Percentiles rank a stretch among this genome's conserved stretches.
Evolutionary conservation across 2,329 filamentous ascomycete genomes (phyloP).

Genomic region (Claviceps maximensis): DNA sequence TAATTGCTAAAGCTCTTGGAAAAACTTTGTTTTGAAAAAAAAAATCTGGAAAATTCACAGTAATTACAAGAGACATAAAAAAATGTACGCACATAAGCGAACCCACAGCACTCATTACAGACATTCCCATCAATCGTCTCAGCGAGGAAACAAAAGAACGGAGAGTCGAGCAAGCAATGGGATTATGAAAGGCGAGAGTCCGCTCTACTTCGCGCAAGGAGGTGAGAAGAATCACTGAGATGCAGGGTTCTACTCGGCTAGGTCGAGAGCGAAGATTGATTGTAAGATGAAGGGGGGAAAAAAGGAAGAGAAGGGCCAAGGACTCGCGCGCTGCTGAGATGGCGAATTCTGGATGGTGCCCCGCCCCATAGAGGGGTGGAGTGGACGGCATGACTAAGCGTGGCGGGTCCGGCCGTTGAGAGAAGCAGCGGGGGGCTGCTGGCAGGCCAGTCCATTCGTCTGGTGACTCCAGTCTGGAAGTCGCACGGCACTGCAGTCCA

Average conservation of each 20-base stretch:
- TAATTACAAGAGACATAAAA: neutral
- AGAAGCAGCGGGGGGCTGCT: too few species aligned
- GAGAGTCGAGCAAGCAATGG: conserved; percentile 30
- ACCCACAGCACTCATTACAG: conserved; percentile 36
- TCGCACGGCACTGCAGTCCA: too few species aligned
- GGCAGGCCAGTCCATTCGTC: too few species aligned
- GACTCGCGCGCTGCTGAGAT: neutral
- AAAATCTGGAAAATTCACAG: neutral
- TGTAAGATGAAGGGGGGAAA: conserved; percentile 34
- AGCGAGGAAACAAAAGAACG: conserved; percentile 10
- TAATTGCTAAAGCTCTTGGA: neutral
- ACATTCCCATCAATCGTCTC: neutral
- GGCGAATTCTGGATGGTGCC: neutral
- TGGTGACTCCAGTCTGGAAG: too few species aligned
- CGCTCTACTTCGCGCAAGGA: conserved; percentile 40
- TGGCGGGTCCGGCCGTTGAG: neutral
- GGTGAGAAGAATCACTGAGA: conserved; percentile 28
- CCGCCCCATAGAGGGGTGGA: too few species aligned
- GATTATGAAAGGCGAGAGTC: conserved; percentile 44
- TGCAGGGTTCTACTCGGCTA: conserved; percentile 18
- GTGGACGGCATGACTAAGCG: neutral
- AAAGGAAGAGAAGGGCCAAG: conserved; percentile 6
- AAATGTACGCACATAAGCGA: conserved; percentile 50
- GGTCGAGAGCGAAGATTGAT: conserved; percentile 26
- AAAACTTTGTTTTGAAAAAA: neutral